A percentile compares a stretch with the other conserved stretches of the same genome.
Evolutionary conservation across 2,329 filamentous ascomycete genomes (phyloP).

Genomic region (Verticillium isaacii): DNA sequence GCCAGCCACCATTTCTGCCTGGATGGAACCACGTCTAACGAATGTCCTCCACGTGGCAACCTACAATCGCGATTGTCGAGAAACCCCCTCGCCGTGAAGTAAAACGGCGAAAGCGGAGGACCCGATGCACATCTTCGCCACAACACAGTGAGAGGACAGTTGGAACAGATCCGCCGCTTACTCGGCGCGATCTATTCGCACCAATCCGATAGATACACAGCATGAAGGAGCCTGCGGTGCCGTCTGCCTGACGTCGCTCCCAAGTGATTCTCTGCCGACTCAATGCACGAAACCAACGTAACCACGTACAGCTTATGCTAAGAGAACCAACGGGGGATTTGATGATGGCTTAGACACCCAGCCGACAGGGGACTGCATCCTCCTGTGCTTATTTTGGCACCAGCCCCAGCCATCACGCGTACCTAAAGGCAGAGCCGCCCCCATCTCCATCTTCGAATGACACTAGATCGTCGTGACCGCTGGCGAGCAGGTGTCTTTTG

Average conservation of each 20-base stretch:
- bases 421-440: not conserved
- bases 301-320: not conserved
- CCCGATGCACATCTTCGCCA: no score
- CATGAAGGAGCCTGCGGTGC: no score
- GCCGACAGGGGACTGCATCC: not conserved
- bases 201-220: no score
- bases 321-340: not conserved
- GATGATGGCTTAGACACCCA: not conserved
- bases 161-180: no score
- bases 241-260: no score
- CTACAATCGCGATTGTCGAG: not conserved
- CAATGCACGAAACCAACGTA: not conserved
- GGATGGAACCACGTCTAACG: not conserved
- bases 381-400: not conserved
- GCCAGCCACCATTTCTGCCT: not conserved
- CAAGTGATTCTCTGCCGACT: not conserved
- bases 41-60: not conserved
- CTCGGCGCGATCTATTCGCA: no score
- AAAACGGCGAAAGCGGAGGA: no score
- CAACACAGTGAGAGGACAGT: no score
- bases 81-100: no score
- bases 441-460: not conserved
- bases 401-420: not conserved
- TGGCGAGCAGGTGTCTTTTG: not conserved
- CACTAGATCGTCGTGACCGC: not conserved